These are phyloP conservation scores for Cicer arietinum DNA, from an alignment of 306 rosid species.

Conservation along the genomic window DNA sequence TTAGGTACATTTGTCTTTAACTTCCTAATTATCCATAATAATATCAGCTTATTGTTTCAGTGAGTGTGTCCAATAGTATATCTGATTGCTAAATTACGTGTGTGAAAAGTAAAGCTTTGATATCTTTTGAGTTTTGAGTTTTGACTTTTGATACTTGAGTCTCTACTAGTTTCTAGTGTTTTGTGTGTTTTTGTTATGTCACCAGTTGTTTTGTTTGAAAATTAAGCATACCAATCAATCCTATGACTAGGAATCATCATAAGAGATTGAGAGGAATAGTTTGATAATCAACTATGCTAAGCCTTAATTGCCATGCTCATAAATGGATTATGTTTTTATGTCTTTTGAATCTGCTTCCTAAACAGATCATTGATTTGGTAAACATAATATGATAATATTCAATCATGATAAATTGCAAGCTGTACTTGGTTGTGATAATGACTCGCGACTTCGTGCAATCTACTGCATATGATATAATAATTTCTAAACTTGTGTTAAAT, in stretches of 20 bases:
- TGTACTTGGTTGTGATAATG: not conserved
- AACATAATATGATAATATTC: not conserved
- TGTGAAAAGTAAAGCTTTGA: constrained; percentile 12
- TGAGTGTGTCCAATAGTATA: not conserved
- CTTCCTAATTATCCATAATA: constrained; percentile 42
- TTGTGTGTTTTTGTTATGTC: constrained; percentile 16
- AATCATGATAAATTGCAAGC: constrained; percentile 17
- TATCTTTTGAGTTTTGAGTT: not conserved
- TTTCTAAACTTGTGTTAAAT: not conserved
- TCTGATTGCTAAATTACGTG: constrained; percentile 16
- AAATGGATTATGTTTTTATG: constrained; percentile 6
- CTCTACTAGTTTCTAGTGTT: not conserved
- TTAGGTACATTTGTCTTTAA: constrained; percentile 26
- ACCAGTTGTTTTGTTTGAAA: constrained; percentile 30
- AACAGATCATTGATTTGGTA: constrained; percentile 8
- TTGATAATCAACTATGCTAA: constrained; percentile 21
- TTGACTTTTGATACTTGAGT: not conserved
- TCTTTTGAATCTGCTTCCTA: constrained; percentile 15
- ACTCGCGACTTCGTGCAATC: not conserved
- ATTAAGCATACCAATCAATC: not conserved
- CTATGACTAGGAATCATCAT: not conserved
- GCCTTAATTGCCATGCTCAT: not conserved
- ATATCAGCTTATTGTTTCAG: constrained; percentile 24
- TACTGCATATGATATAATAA: not conserved
- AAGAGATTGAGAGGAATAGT: constrained; percentile 12